Percentiles rank a stretch among this genome's conserved stretches.
Conservation (phyloP, 2,329 filamentous ascomycete species). For the Cytospora leucostoma region DNA sequence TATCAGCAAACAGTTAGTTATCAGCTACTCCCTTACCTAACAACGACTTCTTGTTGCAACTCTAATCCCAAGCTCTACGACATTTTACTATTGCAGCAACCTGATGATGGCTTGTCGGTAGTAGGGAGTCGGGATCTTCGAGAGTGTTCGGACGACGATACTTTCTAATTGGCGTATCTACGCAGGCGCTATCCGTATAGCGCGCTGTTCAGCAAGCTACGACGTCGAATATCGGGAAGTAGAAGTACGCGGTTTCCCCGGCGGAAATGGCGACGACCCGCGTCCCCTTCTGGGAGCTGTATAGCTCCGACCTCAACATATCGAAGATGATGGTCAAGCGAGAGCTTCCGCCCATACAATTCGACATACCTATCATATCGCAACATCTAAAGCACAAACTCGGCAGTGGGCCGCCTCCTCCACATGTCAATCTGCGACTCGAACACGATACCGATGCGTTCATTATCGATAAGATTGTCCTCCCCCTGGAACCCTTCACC, state of each 20-base stretch:
- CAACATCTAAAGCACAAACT: slow-evolving; percentile 43
- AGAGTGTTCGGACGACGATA: neutral
- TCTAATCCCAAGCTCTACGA: neutral
- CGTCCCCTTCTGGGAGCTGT: slow-evolving; percentile 15
- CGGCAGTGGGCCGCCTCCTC: slow-evolving; percentile 50
- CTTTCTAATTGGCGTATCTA: neutral
- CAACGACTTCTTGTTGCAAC: neutral
- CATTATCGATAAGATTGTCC: slow-evolving; percentile 56
- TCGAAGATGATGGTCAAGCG: slow-evolving; percentile 1
- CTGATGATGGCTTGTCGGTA: slow-evolving; percentile 7
- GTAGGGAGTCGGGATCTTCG: neutral
- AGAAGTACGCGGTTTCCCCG: neutral
- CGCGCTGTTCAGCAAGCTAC: slow-evolving; percentile 1
- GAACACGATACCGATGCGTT: slow-evolving; percentile 55
- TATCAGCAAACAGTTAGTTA: no score
- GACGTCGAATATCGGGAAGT: neutral
- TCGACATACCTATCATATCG: slow-evolving; percentile 39
- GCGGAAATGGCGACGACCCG: slow-evolving; percentile 1
- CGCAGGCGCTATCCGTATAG: neutral
- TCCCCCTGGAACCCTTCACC: slow-evolving; percentile 38
- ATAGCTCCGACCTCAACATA: slow-evolving; percentile 11
- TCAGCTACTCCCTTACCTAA: neutral
- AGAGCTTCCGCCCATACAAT: slow-evolving; percentile 7
- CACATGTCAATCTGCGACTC: slow-evolving; percentile 50
- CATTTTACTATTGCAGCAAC: neutral